Evolutionary conservation across 805 yeast species (phyloP), one percentile per base, ranked within the genome.

Genomic region (Naumovozyma dairenensis): DNA sequence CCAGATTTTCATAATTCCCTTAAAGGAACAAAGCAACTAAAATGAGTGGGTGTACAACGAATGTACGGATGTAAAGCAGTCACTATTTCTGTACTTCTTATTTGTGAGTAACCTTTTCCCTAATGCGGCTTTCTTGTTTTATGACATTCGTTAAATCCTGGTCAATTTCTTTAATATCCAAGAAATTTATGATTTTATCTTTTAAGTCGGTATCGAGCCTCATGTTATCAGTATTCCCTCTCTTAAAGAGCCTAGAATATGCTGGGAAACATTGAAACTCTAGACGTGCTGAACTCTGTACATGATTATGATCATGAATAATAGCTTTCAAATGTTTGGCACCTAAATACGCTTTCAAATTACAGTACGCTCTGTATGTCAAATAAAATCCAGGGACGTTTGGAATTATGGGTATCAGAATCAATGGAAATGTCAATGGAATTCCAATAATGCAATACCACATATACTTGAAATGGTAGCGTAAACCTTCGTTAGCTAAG

Each of bases 341-440:
- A 0, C 96, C 96, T 27, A 72, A 54, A 40, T 69, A 63, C 0
- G 95, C 95, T 46, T 80, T 80, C 51, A 77, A 67, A 54, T 89
- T 84, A 53, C 95, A 84, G 60, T 85, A 87, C 14, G 80, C 67
- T 40, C 97, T 66, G 53, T 80, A 87, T 3, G 80, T 66, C 28
- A 87, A 58, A 49, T 85, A 89, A 50, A 89, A 80, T 0, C 95
- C 95, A 0, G 97, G 97, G 15, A 87, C 72, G 48, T 87, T 87
- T 15, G 97, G 97, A 3, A 86, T 55, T n/a, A 87, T 66, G 0
- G 97, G 97, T 0, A 89, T 51, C 28, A 85, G 46, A 0, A 84
- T 86, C 28, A 87, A 55, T 2, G 97, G 97, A 3, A 84, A 45
- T 0, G 93, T 75, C 29, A 87, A 42, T 2, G 96, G 96, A 3